These are phyloP conservation scores for Lentinula raphanica DNA, from an alignment of 768 basidiomycete genomes.

Conservation along the genomic window DNA sequence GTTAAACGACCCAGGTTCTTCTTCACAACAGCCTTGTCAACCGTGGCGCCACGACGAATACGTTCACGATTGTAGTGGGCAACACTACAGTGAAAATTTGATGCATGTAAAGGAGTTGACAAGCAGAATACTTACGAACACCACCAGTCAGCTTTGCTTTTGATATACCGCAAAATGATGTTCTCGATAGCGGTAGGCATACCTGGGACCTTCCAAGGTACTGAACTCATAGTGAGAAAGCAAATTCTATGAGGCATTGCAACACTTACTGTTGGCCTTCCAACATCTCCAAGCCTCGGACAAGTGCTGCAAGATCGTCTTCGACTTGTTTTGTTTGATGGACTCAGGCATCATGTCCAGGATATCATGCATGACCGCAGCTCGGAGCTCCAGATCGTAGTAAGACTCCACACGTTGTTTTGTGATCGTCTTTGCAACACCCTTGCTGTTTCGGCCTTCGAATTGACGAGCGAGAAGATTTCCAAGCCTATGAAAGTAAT, in stretches of 20 bases:
- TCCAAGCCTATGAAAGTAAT: conserved; percentile 54
- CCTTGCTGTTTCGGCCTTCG: conserved; percentile 95
- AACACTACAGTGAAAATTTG: conserved; percentile 42
- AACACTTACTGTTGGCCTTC: conserved; percentile 79
- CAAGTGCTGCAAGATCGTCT: conserved; percentile 96
- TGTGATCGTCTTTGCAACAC: conserved; percentile 95
- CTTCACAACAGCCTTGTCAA: conserved; percentile 98
- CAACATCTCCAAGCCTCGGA: conserved; percentile 99
- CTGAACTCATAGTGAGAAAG: conserved; percentile 27
- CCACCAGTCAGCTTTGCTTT: conserved; percentile 99
- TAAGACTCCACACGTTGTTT: conserved; percentile 99
- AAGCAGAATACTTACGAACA: conserved; percentile 54
- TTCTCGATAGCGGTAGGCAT: conserved; percentile 99
- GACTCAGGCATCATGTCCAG: conserved; percentile 99
- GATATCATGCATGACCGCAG: conserved; percentile 99
- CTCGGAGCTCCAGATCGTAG: conserved; percentile 94
- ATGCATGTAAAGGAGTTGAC: not conserved
- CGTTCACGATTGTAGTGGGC: conserved; percentile 98
- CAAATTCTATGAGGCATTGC: not conserved
- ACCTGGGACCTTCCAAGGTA: conserved; percentile 99
- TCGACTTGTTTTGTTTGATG: conserved; percentile 99
- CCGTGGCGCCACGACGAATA: conserved; percentile 93
- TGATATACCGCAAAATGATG: conserved; percentile 97
- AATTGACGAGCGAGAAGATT: conserved; percentile 98
- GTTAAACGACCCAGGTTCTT: conserved; percentile 98